phyloP scores from a whole-genome alignment of 768 basidiomycete genomes.

The Termitomyces sp. region DNA sequence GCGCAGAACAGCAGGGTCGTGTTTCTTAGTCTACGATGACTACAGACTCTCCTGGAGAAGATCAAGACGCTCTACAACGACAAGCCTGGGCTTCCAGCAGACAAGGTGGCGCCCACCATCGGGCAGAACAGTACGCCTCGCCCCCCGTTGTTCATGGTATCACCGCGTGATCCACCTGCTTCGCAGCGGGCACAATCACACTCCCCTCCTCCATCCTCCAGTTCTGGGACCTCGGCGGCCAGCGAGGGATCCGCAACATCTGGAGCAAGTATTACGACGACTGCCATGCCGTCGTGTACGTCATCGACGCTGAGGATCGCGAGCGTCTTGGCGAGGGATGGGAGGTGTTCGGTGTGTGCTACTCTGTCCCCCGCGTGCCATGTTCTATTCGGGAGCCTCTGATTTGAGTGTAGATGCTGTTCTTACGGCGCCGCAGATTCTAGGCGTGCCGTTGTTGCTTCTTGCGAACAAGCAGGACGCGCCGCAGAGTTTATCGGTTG shows the following conservation, averaged over 20 bases:
- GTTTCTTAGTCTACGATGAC: neutral
- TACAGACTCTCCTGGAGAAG: conserved; percentile 81
- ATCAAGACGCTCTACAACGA: conserved; percentile 92
- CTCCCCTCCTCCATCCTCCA: conserved; percentile 91
- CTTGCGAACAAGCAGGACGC: conserved; percentile 96
- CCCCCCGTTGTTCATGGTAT: neutral
- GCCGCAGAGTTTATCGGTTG: conserved; percentile 72
- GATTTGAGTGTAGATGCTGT: conserved; percentile 54
- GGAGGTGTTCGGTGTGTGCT: conserved; percentile 87
- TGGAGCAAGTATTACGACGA: conserved; percentile 96
- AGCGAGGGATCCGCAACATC: conserved; percentile 87
- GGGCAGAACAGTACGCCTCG: conserved; percentile 81
- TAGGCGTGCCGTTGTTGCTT: conserved; percentile 84
- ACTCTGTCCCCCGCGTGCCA: no score
- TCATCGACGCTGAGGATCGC: conserved; percentile 89
- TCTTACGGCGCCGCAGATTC: conserved; percentile 82
- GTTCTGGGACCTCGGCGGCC: conserved; percentile 97
- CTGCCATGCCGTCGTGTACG: conserved; percentile 94
- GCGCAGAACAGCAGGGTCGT: neutral
- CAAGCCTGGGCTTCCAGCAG: conserved; percentile 79
- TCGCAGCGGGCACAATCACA: conserved; percentile 82
- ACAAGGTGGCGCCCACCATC: conserved; percentile 94
- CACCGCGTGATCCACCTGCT: neutral
- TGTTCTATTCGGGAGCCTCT: neutral
- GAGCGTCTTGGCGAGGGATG: conserved; percentile 90